A percentile compares a stretch with the other conserved stretches of the same genome.
Evolutionary conservation across 805 yeast genomes (phyloP).

Genomic region (Cyberlindnera euphorbiae): DNA sequence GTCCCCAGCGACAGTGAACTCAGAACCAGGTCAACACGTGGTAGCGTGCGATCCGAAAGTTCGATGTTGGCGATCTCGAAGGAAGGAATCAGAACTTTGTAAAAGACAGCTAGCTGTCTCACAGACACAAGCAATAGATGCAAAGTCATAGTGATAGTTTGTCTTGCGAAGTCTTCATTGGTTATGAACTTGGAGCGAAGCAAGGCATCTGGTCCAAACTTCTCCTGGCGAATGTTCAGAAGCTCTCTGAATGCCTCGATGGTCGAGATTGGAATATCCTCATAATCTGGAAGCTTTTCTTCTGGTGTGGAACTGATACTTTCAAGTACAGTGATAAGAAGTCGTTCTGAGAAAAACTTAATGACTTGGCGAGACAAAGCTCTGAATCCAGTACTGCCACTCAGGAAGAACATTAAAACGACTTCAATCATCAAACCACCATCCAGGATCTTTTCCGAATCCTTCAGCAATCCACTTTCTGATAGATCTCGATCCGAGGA

Average conservation of each 20-base stretch:
- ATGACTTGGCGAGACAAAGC: slow-evolving; percentile 1
- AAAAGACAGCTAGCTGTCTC: slow-evolving; percentile 19
- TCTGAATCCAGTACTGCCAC: slow-evolving; percentile 5
- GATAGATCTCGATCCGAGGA: slow-evolving; percentile 5
- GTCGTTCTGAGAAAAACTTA: slow-evolving; percentile 8
- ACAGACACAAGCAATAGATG: slow-evolving; percentile 15
- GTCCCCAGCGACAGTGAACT: slow-evolving; percentile 8
- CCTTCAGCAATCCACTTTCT: background rate
- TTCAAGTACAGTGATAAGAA: slow-evolving; percentile 2
- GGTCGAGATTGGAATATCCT: background rate
- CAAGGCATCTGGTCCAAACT: slow-evolving; percentile 1
- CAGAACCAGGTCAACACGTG: slow-evolving; percentile 13
- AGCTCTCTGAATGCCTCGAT: slow-evolving; percentile 3
- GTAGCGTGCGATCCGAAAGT: background rate
- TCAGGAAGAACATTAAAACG: slow-evolving; percentile 7
- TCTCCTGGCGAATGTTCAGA: slow-evolving; percentile 1
- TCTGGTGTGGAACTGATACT: background rate
- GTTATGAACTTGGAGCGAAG: slow-evolving; percentile 4
- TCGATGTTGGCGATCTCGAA: slow-evolving; percentile 9
- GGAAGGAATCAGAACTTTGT: slow-evolving; percentile 17
- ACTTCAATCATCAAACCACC: slow-evolving; percentile 7
- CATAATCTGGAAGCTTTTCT: slow-evolving; percentile 2
- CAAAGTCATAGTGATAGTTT: slow-evolving; percentile 8
- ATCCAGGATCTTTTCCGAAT: background rate
- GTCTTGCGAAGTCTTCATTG: slow-evolving; percentile 7